A percentile compares a stretch with the other conserved stretches of the same genome.
Conservation (phyloP, 495 filamentous ascomycete species). For the Pyrenula massariospora region DNA sequence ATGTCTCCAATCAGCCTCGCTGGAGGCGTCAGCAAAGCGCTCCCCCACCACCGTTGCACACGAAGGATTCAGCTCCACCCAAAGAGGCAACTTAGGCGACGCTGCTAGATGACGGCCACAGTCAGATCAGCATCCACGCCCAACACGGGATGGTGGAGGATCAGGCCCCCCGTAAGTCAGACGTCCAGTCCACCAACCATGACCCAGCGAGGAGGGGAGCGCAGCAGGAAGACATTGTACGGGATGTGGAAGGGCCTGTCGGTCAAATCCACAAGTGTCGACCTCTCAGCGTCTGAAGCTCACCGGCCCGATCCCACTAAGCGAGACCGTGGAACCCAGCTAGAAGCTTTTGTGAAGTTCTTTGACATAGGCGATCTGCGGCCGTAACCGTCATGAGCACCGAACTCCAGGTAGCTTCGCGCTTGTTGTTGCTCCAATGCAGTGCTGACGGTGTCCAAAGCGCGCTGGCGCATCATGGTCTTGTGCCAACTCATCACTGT, state of each 20-base stretch:
- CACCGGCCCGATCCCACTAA: background rate
- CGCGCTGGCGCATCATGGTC: background rate
- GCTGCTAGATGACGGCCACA: background rate
- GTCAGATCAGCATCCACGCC: background rate
- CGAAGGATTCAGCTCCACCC: background rate
- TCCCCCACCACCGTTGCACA: background rate
- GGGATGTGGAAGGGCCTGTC: background rate
- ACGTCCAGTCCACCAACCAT: background rate
- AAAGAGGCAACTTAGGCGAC: background rate
- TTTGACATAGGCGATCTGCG: background rate
- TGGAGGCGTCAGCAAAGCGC: background rate
- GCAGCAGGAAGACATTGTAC: background rate
- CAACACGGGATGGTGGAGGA: background rate
- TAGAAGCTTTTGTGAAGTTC: background rate
- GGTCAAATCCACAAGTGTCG: background rate
- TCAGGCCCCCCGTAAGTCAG: background rate
- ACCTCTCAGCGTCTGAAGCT: background rate
- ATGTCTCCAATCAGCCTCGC: background rate
- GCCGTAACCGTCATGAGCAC: background rate
- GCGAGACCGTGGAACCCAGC: background rate
- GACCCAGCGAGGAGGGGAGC: background rate
- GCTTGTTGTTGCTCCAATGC: background rate
- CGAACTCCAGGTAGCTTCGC: background rate
- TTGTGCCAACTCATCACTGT: background rate
- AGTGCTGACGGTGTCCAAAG: background rate